Percentiles rank a stretch among this genome's conserved stretches.
These are phyloP conservation scores for Golubevia sp. DNA, from an alignment of 1,284 basidiomycete genomes.

Conservation along the genomic window DNA sequence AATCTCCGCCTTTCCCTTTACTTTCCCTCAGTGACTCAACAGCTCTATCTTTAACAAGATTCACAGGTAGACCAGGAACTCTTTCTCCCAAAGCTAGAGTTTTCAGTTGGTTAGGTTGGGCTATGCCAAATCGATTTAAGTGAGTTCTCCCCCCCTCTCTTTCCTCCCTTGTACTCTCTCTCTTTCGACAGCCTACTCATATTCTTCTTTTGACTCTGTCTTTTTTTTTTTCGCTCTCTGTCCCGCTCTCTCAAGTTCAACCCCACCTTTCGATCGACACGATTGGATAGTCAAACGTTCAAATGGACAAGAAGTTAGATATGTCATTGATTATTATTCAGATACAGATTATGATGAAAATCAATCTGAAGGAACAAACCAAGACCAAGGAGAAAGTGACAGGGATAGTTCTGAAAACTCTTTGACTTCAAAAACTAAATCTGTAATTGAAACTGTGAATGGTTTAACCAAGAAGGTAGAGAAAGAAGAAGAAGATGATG, in stretches of 20 bases:
- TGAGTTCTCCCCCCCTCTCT: conserved; percentile 63
- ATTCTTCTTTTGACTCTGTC: background rate
- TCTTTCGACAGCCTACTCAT: conserved; percentile 3
- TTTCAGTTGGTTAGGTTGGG: conserved; percentile 79
- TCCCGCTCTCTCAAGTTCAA: conserved; percentile 66
- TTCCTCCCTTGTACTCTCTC: background rate
- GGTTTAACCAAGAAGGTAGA: conserved; percentile 7
- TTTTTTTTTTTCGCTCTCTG: background rate
- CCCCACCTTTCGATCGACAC: conserved; percentile 97
- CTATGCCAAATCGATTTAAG: conserved; percentile 88
- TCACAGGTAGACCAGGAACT: conserved; percentile 89
- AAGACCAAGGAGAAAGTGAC: too few species aligned
- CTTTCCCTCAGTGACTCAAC: conserved; percentile 23
- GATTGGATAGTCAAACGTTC: conserved; percentile 89
- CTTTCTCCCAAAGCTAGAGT: conserved; percentile 79
- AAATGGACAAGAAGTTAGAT: conserved; percentile 46
- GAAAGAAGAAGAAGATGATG: conserved; percentile 31
- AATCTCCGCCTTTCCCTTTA: background rate
- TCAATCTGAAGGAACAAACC: too few species aligned
- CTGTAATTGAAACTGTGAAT: too few species aligned
- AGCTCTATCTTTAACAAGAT: conserved; percentile 73
- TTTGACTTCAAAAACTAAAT: too few species aligned
- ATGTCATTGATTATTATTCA: conserved; percentile 60
- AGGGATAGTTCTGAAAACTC: too few species aligned
- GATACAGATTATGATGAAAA: too few species aligned